phyloP scores from a whole-genome alignment of 2,329 filamentous ascomycete genomes.

The Amesomyces nigricolor region DNA sequence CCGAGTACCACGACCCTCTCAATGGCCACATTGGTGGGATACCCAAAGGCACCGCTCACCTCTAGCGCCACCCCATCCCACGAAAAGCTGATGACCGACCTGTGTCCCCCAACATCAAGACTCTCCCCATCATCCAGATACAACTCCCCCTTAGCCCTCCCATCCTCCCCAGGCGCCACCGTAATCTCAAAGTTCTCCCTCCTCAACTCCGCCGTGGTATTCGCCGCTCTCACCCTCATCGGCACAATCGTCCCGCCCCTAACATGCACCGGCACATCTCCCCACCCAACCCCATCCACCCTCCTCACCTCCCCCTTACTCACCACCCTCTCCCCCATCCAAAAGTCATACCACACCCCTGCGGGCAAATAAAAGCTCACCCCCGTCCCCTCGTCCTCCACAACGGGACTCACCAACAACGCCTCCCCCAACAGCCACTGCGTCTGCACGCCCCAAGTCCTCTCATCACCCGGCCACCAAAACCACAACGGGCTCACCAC shows the following conservation, averaged over 20 bases:
- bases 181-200: constrained; percentile 43
- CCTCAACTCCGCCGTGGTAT: constrained; percentile 46
- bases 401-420: constrained; percentile 33
- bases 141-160: constrained; percentile 41
- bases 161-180: constrained; percentile 44
- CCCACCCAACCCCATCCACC: constrained; percentile 14
- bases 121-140: constrained; percentile 46
- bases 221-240: constrained; percentile 44
- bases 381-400: constrained; percentile 18
- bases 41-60: constrained; percentile 20
- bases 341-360: constrained; percentile 43
- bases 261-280: constrained; percentile 56
- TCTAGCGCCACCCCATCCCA: constrained; percentile 19
- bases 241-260: constrained; percentile 57
- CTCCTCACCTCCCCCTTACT: constrained; percentile 32
- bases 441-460: constrained; percentile 35
- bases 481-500: constrained; percentile 66
- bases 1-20: constrained; percentile 20
- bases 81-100: constrained; percentile 18
- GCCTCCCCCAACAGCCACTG: constrained; percentile 49
- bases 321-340: constrained; percentile 41
- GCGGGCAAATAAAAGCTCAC: constrained; percentile 22
- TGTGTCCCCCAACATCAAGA: constrained; percentile 15
- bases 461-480: constrained; percentile 48
- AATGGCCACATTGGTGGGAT: constrained; percentile 13